Percentiles rank a stretch among this genome's conserved stretches.
phyloP scores from a whole-genome alignment of 129 eudicot species.

The Flaveria ramosissima region DNA sequence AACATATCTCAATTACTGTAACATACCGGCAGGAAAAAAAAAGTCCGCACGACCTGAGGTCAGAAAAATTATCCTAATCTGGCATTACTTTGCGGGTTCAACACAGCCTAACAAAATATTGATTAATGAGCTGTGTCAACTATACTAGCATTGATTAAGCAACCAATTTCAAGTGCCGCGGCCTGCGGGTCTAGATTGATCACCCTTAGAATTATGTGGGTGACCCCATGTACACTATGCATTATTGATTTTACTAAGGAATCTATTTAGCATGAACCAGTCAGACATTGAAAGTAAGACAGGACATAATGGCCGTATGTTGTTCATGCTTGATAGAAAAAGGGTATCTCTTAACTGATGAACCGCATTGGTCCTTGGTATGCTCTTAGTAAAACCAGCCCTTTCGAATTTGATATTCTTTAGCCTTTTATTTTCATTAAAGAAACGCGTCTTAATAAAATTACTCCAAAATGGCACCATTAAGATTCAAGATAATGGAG shows the following conservation, averaged over 20 bases:
- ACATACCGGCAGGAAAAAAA: neutral
- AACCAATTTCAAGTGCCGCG: neutral
- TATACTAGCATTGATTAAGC: neutral
- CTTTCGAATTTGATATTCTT: neutral
- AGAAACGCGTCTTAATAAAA: neutral
- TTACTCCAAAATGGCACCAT: neutral
- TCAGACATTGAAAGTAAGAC: neutral
- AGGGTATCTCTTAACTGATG: neutral
- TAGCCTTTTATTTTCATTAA: neutral
- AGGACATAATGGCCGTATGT: neutral
- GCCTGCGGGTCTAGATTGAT: neutral
- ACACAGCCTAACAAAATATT: neutral
- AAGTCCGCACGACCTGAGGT: neutral
- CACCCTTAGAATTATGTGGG: neutral
- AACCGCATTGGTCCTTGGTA: neutral
- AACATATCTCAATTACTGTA: constrained; percentile 6
- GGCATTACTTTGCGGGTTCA: neutral
- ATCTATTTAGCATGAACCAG: neutral
- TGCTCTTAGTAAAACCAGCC: neutral
- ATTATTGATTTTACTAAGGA: neutral
- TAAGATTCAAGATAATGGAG: neutral
- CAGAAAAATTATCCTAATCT: neutral
- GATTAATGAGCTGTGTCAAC: neutral
- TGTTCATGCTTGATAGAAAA: neutral
- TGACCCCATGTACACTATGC: neutral